Evolutionary conservation across 352 stramenopile species (phyloP).

Genomic region (Phytophthora brassicae): DNA sequence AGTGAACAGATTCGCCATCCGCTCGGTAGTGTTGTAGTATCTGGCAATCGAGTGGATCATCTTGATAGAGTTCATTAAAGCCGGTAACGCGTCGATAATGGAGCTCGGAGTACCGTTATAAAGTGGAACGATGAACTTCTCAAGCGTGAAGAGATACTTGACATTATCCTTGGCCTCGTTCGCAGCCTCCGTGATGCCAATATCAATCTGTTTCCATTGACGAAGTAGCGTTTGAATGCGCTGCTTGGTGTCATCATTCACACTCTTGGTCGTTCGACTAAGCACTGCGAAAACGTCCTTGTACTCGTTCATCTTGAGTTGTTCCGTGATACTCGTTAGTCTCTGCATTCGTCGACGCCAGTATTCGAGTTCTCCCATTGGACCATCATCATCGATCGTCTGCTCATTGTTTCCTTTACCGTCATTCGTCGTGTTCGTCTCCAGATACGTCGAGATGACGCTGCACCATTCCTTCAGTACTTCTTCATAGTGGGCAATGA

Average conservation of each 20-base stretch:
- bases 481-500: constrained; percentile 94
- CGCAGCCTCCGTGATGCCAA: constrained; percentile 96
- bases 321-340: constrained; percentile 98
- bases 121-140: constrained; percentile 93
- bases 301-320: constrained; percentile 97
- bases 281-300: constrained; percentile 95
- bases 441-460: constrained; percentile 93
- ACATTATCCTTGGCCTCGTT: constrained; percentile 99
- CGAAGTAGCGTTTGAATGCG: constrained; percentile 93
- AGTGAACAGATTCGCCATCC: constrained; percentile 96
- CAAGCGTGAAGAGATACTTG: constrained; percentile 98
- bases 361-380: constrained; percentile 97
- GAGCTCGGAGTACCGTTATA: constrained; percentile 93
- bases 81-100: constrained; percentile 98
- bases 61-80: constrained; percentile 99
- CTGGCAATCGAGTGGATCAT: constrained; percentile 99
- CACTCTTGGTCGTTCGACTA: constrained; percentile 81
- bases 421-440: constrained; percentile 82
- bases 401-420: constrained; percentile 65
- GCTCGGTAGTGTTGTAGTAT: constrained; percentile 99
- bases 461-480: constrained; percentile 98
- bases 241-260: constrained; percentile 89
- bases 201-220: constrained; percentile 98
- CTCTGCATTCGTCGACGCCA: constrained; percentile 97
- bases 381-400: constrained; percentile 88